These are phyloP conservation scores for Wickerhamiella brachini DNA, from an alignment of 805 yeast species.

Conservation along the genomic window DNA sequence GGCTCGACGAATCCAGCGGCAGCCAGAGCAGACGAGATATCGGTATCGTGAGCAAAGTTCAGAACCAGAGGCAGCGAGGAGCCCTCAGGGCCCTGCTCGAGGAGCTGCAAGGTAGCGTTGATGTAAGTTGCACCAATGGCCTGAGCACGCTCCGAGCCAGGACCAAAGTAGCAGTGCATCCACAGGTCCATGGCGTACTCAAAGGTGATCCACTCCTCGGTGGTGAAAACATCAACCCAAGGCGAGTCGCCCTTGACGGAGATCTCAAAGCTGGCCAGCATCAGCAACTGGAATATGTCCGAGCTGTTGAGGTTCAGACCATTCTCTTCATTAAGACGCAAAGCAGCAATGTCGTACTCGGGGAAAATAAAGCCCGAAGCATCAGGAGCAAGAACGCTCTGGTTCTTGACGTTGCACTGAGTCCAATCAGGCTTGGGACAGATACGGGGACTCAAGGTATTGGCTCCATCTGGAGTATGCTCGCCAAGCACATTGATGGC, in stretches of 20 bases:
- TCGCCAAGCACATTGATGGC: conserved; percentile 33
- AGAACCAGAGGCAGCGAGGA: conserved; percentile 26
- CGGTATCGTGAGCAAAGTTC: conserved; percentile 43
- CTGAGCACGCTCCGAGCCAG: conserved; percentile 32
- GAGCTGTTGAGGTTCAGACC: conserved; percentile 28
- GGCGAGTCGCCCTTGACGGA: conserved; percentile 36
- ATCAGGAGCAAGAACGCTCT: conserved; percentile 16
- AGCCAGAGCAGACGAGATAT: conserved; percentile 34
- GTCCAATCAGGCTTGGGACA: conserved; percentile 28
- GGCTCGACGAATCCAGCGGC: conserved; percentile 30
- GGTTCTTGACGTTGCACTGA: conserved; percentile 14
- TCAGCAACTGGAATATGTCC: conserved; percentile 31
- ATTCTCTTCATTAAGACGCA: conserved; percentile 21
- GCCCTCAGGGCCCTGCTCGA: conserved; percentile 27
- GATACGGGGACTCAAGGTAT: conserved; percentile 33
- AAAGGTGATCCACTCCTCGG: conserved; percentile 33
- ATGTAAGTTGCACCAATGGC: conserved; percentile 33
- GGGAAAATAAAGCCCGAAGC: conserved; percentile 10
- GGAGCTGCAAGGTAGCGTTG: conserved; percentile 33
- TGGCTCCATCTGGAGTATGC: conserved; percentile 34
- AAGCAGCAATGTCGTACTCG: conserved; percentile 18
- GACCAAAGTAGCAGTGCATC: conserved; percentile 36
- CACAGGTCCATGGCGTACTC: conserved; percentile 31
- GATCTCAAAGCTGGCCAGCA: conserved; percentile 38
- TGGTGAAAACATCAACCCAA: conserved; percentile 31